These are phyloP conservation scores for Monilinia laxa DNA, from an alignment of 2,329 filamentous ascomycete species.

Conservation along the genomic window DNA sequence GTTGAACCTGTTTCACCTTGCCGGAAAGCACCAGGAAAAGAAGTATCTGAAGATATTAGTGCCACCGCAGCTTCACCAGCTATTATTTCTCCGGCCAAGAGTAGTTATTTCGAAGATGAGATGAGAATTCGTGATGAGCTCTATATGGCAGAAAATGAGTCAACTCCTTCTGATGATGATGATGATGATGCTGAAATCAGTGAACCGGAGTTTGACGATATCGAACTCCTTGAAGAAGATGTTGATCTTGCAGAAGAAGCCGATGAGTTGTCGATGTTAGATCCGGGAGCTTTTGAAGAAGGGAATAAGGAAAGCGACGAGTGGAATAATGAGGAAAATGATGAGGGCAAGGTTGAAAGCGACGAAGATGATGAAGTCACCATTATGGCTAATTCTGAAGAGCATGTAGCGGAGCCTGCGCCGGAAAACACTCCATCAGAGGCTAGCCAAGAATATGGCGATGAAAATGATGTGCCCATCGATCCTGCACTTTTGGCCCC, in stretches of 20 bases:
- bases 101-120: slow-evolving; percentile 61
- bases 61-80: slow-evolving; percentile 9
- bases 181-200: slow-evolving; percentile 26
- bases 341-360: background rate
- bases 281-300: slow-evolving; percentile 39
- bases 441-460: slow-evolving; percentile 64
- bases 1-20: slow-evolving; percentile 28
- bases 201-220: slow-evolving; percentile 46
- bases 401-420: background rate
- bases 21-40: background rate
- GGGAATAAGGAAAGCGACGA: slow-evolving; percentile 19
- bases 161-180: slow-evolving; percentile 27
- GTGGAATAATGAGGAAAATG: slow-evolving; percentile 18
- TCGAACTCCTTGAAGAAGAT: slow-evolving; percentile 55
- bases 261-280: slow-evolving; percentile 58
- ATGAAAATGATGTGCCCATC: slow-evolving; percentile 62
- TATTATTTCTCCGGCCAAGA: slow-evolving; percentile 43
- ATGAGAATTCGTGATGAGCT: slow-evolving; percentile 50
- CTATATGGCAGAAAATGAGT: slow-evolving; percentile 40
- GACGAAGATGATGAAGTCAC: slow-evolving; percentile 17
- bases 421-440: slow-evolving; percentile 55
- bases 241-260: slow-evolving; percentile 58
- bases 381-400: background rate
- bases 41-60: background rate
- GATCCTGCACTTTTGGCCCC: slow-evolving; percentile 48